Evolutionary conservation across 2,329 filamentous ascomycete species (phyloP).

Genomic region (Exophiala sp.): DNA sequence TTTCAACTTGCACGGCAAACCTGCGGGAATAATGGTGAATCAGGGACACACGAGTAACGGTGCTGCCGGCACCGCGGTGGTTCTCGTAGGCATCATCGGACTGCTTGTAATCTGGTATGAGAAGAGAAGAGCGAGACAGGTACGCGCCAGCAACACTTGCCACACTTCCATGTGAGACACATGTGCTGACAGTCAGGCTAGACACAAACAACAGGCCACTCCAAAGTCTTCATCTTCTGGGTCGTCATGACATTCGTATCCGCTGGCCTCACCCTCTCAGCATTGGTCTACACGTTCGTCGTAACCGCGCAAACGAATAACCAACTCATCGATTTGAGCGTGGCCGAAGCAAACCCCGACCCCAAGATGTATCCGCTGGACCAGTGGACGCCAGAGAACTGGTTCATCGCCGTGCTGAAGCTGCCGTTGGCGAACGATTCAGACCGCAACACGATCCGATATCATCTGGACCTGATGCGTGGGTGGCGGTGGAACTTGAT

Average conservation of each 20-base stretch:
- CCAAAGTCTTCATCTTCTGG: constrained; percentile 22
- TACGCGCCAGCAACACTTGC: constrained; percentile 1
- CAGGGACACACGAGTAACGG: constrained; percentile 29
- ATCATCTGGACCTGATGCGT: constrained; percentile 24
- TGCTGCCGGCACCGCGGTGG: constrained; percentile 27
- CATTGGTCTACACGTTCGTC: constrained; percentile 27
- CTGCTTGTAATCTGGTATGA: constrained; percentile 23
- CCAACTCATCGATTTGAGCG: constrained; percentile 27
- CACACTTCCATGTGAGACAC: not conserved
- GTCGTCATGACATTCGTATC: constrained; percentile 23
- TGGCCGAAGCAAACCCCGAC: constrained; percentile 31
- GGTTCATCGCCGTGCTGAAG: constrained; percentile 25
- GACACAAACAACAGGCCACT: constrained; percentile 8
- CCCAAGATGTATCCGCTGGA: constrained; percentile 32
- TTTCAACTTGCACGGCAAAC: constrained; percentile 26
- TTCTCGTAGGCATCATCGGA: constrained; percentile 23
- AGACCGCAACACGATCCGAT: constrained; percentile 19
- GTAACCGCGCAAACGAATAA: constrained; percentile 19
- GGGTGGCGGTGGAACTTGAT: constrained; percentile 28
- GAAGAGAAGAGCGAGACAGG: constrained; percentile 12
- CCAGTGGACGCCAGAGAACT: constrained; percentile 29
- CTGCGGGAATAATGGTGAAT: constrained; percentile 14
- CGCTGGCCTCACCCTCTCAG: constrained; percentile 21
- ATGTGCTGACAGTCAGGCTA: not conserved
- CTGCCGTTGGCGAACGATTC: constrained; percentile 18